Conservation (phyloP, 345 rosid genomes). For the thale cress (Arabidopsis thaliana) region TAIR10.1 NC_003070.9:27893001-27893500, state of each 20-base stretch:
- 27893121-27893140: background rate
- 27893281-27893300: constrained; percentile 19
- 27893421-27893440: constrained; percentile 24
- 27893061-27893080: background rate
- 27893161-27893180: background rate
- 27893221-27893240: background rate
- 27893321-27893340: constrained; percentile 7
- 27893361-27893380: constrained; percentile 34
- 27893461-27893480: background rate
- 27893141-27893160: background rate
- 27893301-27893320: background rate
- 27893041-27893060: background rate
- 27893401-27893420: constrained; percentile 17
- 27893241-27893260: constrained; percentile 17
- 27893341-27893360: constrained; percentile 10
- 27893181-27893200: background rate
- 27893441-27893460: constrained; percentile 24
- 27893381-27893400: constrained; percentile 12
- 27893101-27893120: background rate
- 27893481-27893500: constrained; percentile 24
- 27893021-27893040: background rate
- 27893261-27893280: constrained; percentile 6
- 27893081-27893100: background rate
- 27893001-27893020: background rate
- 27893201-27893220: constrained; percentile 5